A percentile compares a stretch with the other conserved stretches of the same genome.
Evolutionary conservation across 257 asterid genomes (phyloP).

Genomic region (Nicotiana tabacum): DNA sequence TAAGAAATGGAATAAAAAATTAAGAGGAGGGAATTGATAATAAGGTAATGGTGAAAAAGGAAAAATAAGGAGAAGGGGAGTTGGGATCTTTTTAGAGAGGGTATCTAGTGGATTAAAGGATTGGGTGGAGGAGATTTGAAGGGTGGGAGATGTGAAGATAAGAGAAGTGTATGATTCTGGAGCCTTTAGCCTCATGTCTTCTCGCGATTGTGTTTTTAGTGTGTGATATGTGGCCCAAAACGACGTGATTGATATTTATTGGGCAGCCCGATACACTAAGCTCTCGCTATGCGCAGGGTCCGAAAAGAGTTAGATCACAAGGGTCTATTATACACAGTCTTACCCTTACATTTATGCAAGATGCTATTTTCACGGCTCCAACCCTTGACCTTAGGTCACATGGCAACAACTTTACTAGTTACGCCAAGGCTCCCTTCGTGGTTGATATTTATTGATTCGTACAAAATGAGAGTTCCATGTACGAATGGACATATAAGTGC

Average conservation of each 20-base stretch:
- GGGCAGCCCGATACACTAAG: no score
- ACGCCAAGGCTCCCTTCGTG: no score
- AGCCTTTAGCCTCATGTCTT: not conserved
- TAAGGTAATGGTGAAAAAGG: not conserved
- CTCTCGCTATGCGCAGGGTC: accelerated
- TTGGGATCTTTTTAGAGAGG: not conserved
- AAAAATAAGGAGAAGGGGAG: constrained; percentile 1
- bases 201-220: not conserved
- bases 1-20: not conserved
- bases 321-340: no score
- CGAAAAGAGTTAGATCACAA: no score
- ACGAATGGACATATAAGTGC: not conserved
- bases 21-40: not conserved
- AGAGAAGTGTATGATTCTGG: constrained; percentile 6
- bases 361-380: no score
- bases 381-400: no score
- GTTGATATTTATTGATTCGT: not conserved
- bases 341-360: no score
- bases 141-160: constrained; percentile 16
- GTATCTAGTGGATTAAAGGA: not conserved
- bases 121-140: constrained; percentile 19
- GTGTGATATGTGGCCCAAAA: not conserved
- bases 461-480: not conserved
- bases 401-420: no score
- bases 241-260: not conserved